Base-by-base conservation (phyloP, 2,329 filamentous ascomycete species). In the Neofusicoccum parvum region DNA sequence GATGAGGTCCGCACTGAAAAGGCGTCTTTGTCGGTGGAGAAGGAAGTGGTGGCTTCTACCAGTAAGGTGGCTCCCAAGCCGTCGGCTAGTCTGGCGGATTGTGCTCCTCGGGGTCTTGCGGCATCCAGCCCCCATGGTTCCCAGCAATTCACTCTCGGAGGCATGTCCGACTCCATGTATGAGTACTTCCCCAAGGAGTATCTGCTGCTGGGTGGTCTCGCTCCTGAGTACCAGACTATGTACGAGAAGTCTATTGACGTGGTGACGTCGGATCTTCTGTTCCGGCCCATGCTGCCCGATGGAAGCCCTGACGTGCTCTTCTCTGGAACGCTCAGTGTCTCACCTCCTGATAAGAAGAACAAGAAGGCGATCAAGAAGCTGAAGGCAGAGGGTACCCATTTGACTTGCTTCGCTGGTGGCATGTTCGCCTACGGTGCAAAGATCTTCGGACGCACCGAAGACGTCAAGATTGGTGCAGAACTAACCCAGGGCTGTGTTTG, bases 341-440 rank as follows among this genome's bases (percentile, higher is more conserved):
- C 43, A 14, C 53, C 36, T 1, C 62, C 66, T 32, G 68, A 70
- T 72, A 66, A 71, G 70, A 20, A 74, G 69, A 20, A 50, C 15
- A 68, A 70, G 48, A 37, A 66, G 12, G 56, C 69, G 60, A 62
- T 71, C 32, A 48, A 60, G 32, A 48, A 36, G 43, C 71, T 81
- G 0, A 70, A 77, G 49, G 70, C 74, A 1, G 77, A 81, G 45
- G 77, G 80, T 11, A 86, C 89, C 66, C 90, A 92, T 72, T 80
- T 92, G 1, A 84, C 85, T 3, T 93, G 90, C 75, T 93, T 91
- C 72, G 81, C 86, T 3, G 90, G 90, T 6, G 90, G 89, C 10
- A 88, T 90, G 81, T 88, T 91, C 51, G 90, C 82, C 1, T 82
- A 93, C 41, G 88, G 86, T 1, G 87, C 89, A 1, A 86, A 84